These are phyloP conservation scores for Candida silvicultrix DNA, from an alignment of 805 yeast genomes.

Conservation along the genomic window DNA sequence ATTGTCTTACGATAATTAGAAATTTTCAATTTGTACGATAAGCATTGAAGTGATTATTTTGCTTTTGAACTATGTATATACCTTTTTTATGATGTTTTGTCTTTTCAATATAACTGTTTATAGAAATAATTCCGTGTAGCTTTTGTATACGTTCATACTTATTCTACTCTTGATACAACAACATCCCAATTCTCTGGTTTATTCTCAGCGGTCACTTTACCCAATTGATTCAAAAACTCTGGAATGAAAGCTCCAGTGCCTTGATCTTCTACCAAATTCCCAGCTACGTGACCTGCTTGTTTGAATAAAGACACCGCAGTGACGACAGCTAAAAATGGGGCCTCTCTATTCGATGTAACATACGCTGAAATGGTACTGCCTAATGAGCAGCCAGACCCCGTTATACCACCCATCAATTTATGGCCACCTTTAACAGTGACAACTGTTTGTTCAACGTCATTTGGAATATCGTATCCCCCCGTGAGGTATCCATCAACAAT, in stretches of 20 bases:
- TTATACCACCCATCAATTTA: slow-evolving; percentile 55
- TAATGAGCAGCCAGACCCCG: slow-evolving; percentile 81
- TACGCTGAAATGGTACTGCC: slow-evolving; percentile 54
- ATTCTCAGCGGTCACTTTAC: slow-evolving; percentile 1
- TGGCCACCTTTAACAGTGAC: slow-evolving; percentile 49
- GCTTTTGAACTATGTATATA: no score
- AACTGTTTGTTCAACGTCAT: slow-evolving; percentile 23
- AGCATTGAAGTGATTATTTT: no score
- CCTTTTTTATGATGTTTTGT: no score
- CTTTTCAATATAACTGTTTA: neutral
- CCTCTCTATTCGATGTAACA: slow-evolving; percentile 6
- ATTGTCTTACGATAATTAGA: slow-evolving; percentile 41
- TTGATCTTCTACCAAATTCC: slow-evolving; percentile 1
- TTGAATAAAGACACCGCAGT: slow-evolving; percentile 13
- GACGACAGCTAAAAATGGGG: slow-evolving; percentile 8
- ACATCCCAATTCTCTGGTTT: slow-evolving; percentile 7
- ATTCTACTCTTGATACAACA: neutral
- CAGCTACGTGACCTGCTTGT: slow-evolving; percentile 12
- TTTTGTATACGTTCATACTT: neutral
- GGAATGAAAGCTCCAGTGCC: slow-evolving; percentile 14
- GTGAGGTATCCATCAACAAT: slow-evolving; percentile 38
- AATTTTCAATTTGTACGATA: neutral
- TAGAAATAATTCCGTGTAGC: neutral
- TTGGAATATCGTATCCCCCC: slow-evolving; percentile 16
- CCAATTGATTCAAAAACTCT: slow-evolving; percentile 7